Base-by-base conservation (phyloP, 192 early-diverging fungal species). In the Umbelopsis ramanniana region DNA sequence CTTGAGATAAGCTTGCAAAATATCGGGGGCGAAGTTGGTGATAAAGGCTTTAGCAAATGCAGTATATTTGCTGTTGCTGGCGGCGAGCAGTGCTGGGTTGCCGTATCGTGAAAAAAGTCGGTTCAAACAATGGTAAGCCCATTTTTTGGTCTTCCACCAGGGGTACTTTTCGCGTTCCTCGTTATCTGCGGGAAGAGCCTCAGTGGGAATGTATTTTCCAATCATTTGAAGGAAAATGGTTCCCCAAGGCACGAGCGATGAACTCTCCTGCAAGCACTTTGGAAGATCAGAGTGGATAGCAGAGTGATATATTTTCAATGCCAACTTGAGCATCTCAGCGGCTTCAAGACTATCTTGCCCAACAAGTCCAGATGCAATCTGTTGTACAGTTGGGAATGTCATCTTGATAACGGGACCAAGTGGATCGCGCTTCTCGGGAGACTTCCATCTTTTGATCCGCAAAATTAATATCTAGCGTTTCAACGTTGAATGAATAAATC, bases 61-160 rank as follows among this genome's bases (percentile, higher is more conserved):
- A 10, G 60, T 77, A 73, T 88, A 88, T 63, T 83, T 71, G 70
- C 74, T 74, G 8, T 82, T 70, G 22, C 83, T 78, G 19, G 76
- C 69, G 14, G 89, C 81, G 52, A 94, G 76, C 24, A 86, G 77
- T 10, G 90, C 84, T 21, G 90, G 90, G 75, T 93, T 93, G 50
- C 93, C 91, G 70, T 90, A 91, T 57, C 84, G 82, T 23, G 80
- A 74, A 70, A 96, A 95, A 15, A 95, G 85, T 29, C 87, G 89
- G 84, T 97, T 95, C 74, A 99, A 81, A 81, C 90, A 93, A 72
- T 87, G 89, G 75, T 92, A 91, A 0, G 96, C 92, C 96, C 97
- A 97, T 75, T 97, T 96, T 76, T 97, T 97, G 63, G 92, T 90
- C 84, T 96, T 96, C 92, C 92, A 95, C 85, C 89, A 94, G 22